Evolutionary conservation across 139 green algal genomes (phyloP).

Genomic region (Tetradesmus lagerheimii): DNA sequence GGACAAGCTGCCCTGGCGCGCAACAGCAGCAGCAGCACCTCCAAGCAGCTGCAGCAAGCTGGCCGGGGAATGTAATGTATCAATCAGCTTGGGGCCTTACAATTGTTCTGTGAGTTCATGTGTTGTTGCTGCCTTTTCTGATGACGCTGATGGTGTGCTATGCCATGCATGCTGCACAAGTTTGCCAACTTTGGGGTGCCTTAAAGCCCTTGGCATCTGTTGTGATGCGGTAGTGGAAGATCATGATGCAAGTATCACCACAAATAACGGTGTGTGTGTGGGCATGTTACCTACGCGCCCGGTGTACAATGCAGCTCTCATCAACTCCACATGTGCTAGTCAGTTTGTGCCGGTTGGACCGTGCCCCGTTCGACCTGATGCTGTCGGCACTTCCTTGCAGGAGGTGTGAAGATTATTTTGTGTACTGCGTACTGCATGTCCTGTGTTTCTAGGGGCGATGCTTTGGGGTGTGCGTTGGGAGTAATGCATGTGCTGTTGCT

Average conservation of each 20-base stretch:
- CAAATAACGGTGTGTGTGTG: not conserved
- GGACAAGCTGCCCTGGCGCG: not conserved
- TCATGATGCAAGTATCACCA: not conserved
- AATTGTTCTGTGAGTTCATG: not conserved
- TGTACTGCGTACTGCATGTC: not conserved
- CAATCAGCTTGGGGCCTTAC: not conserved
- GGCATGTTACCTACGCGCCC: not conserved
- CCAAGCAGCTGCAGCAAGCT: conserved; percentile 37
- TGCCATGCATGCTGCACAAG: not conserved
- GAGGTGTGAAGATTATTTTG: not conserved
- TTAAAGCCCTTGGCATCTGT: not conserved
- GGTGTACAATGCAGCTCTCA: not conserved
- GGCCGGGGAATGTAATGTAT: not conserved
- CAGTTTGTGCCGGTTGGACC: not conserved
- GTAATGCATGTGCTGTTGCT: not conserved
- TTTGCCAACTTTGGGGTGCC: not conserved
- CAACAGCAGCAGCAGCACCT: conserved; percentile 10
- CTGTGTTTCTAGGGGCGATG: not conserved
- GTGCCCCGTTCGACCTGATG: not conserved
- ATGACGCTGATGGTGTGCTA: not conserved
- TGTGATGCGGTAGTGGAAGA: not conserved
- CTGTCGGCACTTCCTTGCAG: not conserved
- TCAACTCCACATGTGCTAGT: not conserved
- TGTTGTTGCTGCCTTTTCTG: not conserved
- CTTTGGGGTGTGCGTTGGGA: not conserved